Base-by-base conservation (phyloP, 208 protist species). In the Leishmania lainsoni region DNA sequence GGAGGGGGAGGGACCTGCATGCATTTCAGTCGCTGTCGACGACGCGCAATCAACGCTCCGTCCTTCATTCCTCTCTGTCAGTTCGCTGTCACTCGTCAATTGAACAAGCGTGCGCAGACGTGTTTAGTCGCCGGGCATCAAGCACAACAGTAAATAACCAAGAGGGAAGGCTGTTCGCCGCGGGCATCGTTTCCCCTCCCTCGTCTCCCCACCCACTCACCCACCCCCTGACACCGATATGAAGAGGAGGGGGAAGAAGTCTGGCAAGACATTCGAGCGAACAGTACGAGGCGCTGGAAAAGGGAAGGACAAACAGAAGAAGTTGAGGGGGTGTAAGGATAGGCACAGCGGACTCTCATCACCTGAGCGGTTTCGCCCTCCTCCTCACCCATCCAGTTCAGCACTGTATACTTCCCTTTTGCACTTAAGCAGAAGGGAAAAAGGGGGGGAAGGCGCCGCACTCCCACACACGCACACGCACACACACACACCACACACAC, bases 241-340 rank as follows among this genome's bases (percentile, higher is more conserved):
- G n/a, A 66, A 29, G 59, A 29, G n/a, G 59, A 66, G 59, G n/a
- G 59, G n/a, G 59, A 66, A 66, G n/a, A 66, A 29, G 59, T 66
- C 22, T 32, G 59, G 59, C 22, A 66, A 66, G 59, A 45, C 42
- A 45, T 45, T 45, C 42, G 42, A 45, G 42, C 42, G 42, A 45
- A 45, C 42, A 45, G 42, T 29, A 68, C 42, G 6, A 45, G 42
- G 42, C 42, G 42, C 42, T 45, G 42, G 42, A 45, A 85, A 79
- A 84, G 82, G 78, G 75, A 84, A 65, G 82, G 79, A 79, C 76
- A 83, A 52, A 84, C 39, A 81, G 48, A 78, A 22, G 3, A 9
- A 51, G 39, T 10, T 22, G 76, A n/a, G n/a, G 63, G 29, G 10
- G 42, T 0, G 42, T 45, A 45, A 45, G 26, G 71, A 16, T 32